Conservation (phyloP, 169 alveolate species). For the Plasmodium reichenowi region DNA sequence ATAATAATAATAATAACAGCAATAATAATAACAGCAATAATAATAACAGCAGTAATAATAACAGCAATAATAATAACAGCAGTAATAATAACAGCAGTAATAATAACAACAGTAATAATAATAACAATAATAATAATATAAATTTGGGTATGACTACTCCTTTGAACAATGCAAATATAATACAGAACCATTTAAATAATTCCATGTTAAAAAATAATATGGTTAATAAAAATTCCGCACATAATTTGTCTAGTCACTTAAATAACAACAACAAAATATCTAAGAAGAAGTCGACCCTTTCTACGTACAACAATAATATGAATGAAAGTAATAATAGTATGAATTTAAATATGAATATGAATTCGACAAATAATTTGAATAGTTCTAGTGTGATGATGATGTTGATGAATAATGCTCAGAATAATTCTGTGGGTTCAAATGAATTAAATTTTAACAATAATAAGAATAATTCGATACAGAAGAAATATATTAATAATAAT, state of each 20-base stretch:
- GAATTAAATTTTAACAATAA: neutral
- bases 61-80: neutral
- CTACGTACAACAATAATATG: no score
- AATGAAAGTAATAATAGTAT: neutral
- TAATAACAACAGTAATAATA: neutral
- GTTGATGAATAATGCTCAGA: no score
- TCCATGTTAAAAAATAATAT: no score
- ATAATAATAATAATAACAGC: neutral
- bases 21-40: constrained; percentile 8
- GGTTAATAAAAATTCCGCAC: no score
- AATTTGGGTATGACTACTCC: neutral
- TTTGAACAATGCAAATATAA: no score
- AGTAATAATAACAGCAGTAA: neutral
- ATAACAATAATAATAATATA: constrained; percentile 5
- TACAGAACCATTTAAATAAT: no score
- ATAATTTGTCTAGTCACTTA: no score
- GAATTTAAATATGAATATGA: neutral
- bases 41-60: neutral
- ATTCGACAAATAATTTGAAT: neutral
- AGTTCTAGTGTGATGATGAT: neutral
- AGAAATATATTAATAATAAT: constrained; percentile 19
- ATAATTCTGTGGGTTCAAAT: no score
- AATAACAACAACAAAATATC: no score
- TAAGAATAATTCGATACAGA: constrained; percentile 4
- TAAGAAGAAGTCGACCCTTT: no score